phyloP scores from a whole-genome alignment of 2,329 filamentous ascomycete genomes.

The Pestalotiopsis sp. region DNA sequence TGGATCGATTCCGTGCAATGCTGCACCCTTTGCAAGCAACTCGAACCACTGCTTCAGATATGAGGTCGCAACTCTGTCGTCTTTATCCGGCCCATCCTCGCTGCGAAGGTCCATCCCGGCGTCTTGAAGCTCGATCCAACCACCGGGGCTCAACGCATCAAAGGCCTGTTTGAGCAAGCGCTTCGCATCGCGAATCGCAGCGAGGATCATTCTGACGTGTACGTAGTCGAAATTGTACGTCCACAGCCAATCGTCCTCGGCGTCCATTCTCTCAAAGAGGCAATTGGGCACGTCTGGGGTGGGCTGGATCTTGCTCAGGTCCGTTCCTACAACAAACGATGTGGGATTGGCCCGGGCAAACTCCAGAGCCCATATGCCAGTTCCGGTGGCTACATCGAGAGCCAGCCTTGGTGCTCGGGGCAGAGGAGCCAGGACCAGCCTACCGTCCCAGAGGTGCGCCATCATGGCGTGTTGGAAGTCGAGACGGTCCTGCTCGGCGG shows the following conservation, averaged over 20 bases:
- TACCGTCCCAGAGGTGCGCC: conserved; percentile 4
- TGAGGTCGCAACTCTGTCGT: neutral
- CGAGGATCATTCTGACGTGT: conserved; percentile 7
- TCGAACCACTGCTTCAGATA: conserved; percentile 10
- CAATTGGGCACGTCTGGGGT: conserved; percentile 8
- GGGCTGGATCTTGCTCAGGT: conserved; percentile 9
- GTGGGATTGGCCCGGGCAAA: conserved; percentile 12
- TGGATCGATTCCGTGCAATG: conserved; percentile 4
- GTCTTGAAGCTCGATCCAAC: conserved; percentile 12
- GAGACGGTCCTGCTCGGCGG: conserved; percentile 9
- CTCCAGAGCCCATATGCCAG: conserved; percentile 9
- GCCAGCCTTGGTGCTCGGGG: conserved; percentile 1
- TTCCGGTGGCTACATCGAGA: conserved; percentile 7
- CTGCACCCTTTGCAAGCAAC: neutral
- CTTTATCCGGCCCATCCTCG: neutral
- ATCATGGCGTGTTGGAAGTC: conserved; percentile 13
- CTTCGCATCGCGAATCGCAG: conserved; percentile 2
- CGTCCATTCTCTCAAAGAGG: conserved; percentile 6
- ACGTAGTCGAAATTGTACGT: conserved; percentile 11
- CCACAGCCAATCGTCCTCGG: conserved; percentile 9
- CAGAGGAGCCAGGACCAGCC: neutral
- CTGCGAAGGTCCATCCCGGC: conserved; percentile 8
- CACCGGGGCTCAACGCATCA: conserved; percentile 4
- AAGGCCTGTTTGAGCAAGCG: conserved; percentile 5
- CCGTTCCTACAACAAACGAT: conserved; percentile 9